A percentile compares a stretch with the other conserved stretches of the same genome.
phyloP scores from a whole-genome alignment of 257 asterid genomes.

The Rauvolfia tetraphylla region DNA sequence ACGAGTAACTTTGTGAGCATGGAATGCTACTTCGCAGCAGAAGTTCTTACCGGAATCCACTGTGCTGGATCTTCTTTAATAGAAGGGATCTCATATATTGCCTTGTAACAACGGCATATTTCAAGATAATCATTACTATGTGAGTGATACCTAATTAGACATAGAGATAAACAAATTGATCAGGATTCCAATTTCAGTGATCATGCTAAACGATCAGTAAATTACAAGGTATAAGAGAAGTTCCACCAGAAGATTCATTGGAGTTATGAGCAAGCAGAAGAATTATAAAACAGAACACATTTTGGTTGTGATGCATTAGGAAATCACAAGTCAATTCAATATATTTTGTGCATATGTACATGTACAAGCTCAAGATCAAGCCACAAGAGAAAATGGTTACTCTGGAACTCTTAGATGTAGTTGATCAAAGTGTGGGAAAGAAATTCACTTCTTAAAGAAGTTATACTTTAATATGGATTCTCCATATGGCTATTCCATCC shows the following conservation, averaged over 20 bases:
- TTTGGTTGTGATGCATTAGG: too few species aligned
- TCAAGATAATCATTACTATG: slow-evolving; percentile 92
- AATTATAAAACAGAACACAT: too few species aligned
- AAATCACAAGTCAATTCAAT: too few species aligned
- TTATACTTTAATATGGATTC: too few species aligned
- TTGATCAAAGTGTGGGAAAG: too few species aligned
- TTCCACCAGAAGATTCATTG: background rate
- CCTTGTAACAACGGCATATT: slow-evolving; percentile 91
- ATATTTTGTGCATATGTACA: too few species aligned
- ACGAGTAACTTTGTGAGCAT: background rate
- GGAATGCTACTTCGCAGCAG: background rate
- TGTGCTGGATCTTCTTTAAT: slow-evolving; percentile 80
- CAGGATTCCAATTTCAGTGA: background rate
- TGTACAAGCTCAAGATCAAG: too few species aligned
- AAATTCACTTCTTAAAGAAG: too few species aligned
- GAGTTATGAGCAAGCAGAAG: too few species aligned
- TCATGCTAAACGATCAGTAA: background rate
- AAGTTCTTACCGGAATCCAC: slow-evolving; percentile 72
- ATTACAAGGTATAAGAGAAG: background rate
- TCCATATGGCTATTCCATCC: too few species aligned
- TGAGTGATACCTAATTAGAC: slow-evolving; percentile 58
- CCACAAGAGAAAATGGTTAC: too few species aligned
- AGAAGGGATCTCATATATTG: slow-evolving; percentile 85
- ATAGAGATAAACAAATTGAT: background rate
- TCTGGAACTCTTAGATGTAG: too few species aligned